Evolutionary conservation across 164 flowering plant genomes (phyloP).

Genomic region (Chloranthus sessilifolius): DNA sequence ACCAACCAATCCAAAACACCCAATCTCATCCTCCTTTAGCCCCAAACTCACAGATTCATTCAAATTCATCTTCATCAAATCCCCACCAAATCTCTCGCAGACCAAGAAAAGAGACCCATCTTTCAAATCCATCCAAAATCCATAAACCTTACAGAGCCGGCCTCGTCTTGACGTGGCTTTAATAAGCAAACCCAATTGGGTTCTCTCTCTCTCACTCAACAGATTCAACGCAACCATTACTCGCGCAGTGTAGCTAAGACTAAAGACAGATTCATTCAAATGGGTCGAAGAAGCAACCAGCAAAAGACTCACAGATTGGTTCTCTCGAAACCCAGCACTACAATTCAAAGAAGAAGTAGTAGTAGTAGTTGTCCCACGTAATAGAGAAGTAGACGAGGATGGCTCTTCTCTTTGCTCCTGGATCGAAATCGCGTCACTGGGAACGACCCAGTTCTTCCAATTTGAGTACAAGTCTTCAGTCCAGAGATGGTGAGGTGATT

Average conservation of each 20-base stretch:
- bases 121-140: conserved; percentile 62
- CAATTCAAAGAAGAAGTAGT: conserved; percentile 1
- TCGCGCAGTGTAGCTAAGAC: conserved; percentile 33
- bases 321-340: conserved; percentile 10
- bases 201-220: conserved; percentile 38
- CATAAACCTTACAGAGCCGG: conserved; percentile 40
- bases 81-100: conserved; percentile 30
- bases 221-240: conserved; percentile 43
- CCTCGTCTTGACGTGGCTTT: conserved; percentile 20
- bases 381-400: conserved; percentile 6
- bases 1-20: conserved; percentile 36
- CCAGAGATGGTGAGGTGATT: conserved; percentile 38
- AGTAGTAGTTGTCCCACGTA: conserved; percentile 9
- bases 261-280: conserved; percentile 26
- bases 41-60: conserved; percentile 8
- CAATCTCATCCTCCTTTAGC: conserved; percentile 15
- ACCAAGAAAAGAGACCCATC: conserved; percentile 54
- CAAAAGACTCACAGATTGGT: conserved; percentile 43
- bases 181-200: conserved; percentile 40
- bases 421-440: conserved; percentile 27
- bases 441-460: conserved; percentile 70
- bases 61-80: conserved; percentile 17
- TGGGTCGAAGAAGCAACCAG: conserved; percentile 19
- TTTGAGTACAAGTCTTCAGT: conserved; percentile 42
- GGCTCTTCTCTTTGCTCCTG: background rate